Evolutionary conservation across 1,284 basidiomycete genomes (phyloP), one percentile per base, ranked within the genome.

Genomic region (Fomes fomentarius): DNA sequence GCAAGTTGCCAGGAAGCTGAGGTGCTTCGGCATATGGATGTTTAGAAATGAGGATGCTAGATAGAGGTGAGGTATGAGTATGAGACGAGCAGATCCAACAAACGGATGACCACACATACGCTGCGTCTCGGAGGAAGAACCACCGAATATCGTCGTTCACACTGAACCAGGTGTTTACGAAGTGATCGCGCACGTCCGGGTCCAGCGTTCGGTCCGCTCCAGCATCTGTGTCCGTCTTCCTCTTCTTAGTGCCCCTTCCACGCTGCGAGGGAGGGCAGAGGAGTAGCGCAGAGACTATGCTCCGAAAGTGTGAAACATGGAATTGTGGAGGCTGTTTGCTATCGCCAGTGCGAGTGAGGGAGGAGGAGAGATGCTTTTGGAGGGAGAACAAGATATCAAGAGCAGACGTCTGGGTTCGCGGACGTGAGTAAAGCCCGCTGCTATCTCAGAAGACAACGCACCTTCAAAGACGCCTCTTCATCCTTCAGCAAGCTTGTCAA

Each of bases 91-190:
- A n/a, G 12, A 7, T 12, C 12, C 21, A 7, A 37, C 2, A 24
- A 10, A n/a, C 10, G 25, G 35, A 40, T 10, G 14, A 33, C 7
- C 45, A 49, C 33, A 74, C 85, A 48, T 74, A 93, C 89, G 81
- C 83, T 25, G 91, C 78, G 65, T 97, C 94, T 34, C 91, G 84
- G 56, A 98, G 82, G 74, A 97, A 97, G 71, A 92, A 93, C 88
- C 92, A 97, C 54, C 96, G 85, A 24, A 98, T 78, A 69, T 98
- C 97, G 60, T 96, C 93, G 69, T 96, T 76, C 15, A 90, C 84
- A 60, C 85, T 85, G 57, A 93, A 79, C 85, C 87, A 93, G 10
- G 79, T 84, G 34, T 83, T 80, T 53, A 85, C 73, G 66, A 93
- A 91, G 24, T 79, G 70, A 47, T 85, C 77, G 21, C 82, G 72